A percentile compares a stretch with the other conserved stretches of the same genome.
phyloP scores from a whole-genome alignment of 2,329 filamentous ascomycete genomes.

The Chaetoscypha palmicola region DNA sequence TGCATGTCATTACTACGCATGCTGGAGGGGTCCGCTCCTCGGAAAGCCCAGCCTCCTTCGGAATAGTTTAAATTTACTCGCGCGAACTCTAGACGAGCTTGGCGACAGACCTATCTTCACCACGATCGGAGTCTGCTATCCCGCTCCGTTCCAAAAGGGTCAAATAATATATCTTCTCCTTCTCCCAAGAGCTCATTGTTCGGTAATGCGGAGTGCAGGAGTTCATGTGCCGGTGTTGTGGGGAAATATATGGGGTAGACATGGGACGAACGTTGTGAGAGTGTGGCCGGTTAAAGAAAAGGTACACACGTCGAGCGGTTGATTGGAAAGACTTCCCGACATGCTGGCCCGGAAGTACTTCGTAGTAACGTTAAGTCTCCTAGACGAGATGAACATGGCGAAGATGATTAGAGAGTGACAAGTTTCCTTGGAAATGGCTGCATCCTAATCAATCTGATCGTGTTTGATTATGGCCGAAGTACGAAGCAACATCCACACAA shows the following conservation, averaged over 20 bases:
- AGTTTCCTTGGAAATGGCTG: conserved; percentile 6
- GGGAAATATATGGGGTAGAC: neutral
- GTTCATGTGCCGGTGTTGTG: conserved; percentile 8
- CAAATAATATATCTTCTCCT: neutral
- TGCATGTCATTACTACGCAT: conserved; percentile 6
- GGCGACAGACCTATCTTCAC: neutral
- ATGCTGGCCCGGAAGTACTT: too few relatives aligned
- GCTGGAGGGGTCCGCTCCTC: neutral
- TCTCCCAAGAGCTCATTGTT: neutral
- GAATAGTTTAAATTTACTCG: conserved; percentile 3
- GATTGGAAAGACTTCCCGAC: conserved; percentile 2
- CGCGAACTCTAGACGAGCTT: conserved; percentile 1
- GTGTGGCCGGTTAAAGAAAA: conserved; percentile 6
- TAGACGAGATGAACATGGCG: conserved; percentile 1
- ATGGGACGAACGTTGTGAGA: neutral
- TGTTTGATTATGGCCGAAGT: neutral
- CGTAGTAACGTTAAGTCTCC: neutral
- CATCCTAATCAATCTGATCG: conserved; percentile 10
- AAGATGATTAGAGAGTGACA: neutral
- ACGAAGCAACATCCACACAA: conserved; percentile 1
- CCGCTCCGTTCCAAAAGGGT: conserved; percentile 8
- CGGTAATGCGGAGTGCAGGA: conserved; percentile 11
- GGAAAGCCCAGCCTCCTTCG: conserved; percentile 4
- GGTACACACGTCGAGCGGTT: neutral
- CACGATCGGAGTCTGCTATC: conserved; percentile 4